Evolutionary conservation across 148 eudicot genomes (phyloP).

Genomic region (Linanthus parryae): DNA sequence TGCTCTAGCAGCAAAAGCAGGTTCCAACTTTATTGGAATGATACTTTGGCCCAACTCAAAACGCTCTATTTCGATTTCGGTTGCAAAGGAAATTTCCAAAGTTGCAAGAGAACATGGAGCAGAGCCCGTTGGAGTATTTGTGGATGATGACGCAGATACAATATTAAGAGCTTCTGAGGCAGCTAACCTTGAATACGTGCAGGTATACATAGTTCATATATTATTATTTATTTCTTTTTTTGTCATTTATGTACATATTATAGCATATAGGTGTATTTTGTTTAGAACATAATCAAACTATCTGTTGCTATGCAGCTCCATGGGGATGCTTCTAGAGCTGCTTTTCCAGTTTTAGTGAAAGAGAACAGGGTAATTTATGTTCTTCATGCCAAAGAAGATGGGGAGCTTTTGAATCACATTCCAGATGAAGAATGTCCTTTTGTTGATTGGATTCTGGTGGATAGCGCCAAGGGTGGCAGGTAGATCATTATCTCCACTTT

Average conservation of each 20-base stretch:
- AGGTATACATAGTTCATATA: too few relatives aligned
- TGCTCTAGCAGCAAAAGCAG: conserved; percentile 92
- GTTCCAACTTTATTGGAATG: conserved; percentile 93
- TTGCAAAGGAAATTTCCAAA: conserved; percentile 83
- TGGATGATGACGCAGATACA: conserved; percentile 80
- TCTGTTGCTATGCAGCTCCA: conserved; percentile 56
- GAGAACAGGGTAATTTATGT: conserved; percentile 65
- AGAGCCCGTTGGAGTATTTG: conserved; percentile 90
- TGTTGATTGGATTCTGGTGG: conserved; percentile 88
- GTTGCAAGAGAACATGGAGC: conserved; percentile 78
- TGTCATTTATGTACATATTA: too few relatives aligned
- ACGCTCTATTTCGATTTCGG: conserved; percentile 66
- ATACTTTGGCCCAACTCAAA: conserved; percentile 95
- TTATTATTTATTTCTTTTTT: background rate
- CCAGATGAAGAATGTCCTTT: conserved; percentile 67
- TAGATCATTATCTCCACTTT: too few relatives aligned
- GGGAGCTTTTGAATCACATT: conserved; percentile 63
- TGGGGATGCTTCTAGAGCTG: conserved; percentile 73
- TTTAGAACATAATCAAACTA: background rate
- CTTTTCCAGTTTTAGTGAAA: conserved; percentile 54
- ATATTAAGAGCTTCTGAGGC: conserved; percentile 62
- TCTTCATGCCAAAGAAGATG: conserved; percentile 84
- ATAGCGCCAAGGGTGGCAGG: conserved; percentile 96
- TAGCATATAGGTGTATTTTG: background rate
- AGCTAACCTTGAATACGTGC: conserved; percentile 72